A percentile compares a stretch with the other conserved stretches of the same genome.
Evolutionary conservation across 139 green algal genomes (phyloP).

Genomic region (Protoeuglena noctilucae): DNA sequence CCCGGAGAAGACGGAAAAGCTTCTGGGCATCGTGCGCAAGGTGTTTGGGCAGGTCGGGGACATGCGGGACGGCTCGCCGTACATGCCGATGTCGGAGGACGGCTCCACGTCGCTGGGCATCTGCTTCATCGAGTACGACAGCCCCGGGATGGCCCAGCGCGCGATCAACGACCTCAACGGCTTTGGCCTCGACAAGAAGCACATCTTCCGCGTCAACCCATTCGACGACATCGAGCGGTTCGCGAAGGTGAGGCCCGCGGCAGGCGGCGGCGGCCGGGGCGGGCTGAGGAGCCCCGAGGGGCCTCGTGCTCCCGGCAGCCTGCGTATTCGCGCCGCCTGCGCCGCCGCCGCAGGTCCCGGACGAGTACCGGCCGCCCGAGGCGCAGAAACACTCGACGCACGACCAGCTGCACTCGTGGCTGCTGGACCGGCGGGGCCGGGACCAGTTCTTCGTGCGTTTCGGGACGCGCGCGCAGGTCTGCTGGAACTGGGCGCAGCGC

Average conservation of each 20-base stretch:
- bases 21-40: slow-evolving; percentile 70
- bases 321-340: too few relatives aligned
- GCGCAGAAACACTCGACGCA: slow-evolving; percentile 29
- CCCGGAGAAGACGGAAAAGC: slow-evolving; percentile 88
- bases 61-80: slow-evolving; percentile 62
- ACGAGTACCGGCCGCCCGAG: slow-evolving; percentile 31
- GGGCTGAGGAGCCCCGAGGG: too few relatives aligned
- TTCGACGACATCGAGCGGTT: slow-evolving; percentile 85
- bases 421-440: slow-evolving; percentile 72
- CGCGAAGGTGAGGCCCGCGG: neutral
- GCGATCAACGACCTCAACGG: slow-evolving; percentile 37
- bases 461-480: slow-evolving; percentile 45
- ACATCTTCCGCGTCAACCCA: slow-evolving; percentile 77
- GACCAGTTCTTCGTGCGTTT: slow-evolving; percentile 89
- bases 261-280: too few relatives aligned
- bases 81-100: slow-evolving; percentile 64
- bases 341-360: too few relatives aligned
- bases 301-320: too few relatives aligned
- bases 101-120: slow-evolving; percentile 71
- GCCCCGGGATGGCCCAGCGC: slow-evolving; percentile 31
- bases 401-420: slow-evolving; percentile 73
- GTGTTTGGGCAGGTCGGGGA: slow-evolving; percentile 70
- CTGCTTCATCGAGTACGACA: slow-evolving; percentile 84
- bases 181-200: slow-evolving; percentile 91
- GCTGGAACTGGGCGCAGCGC: slow-evolving; percentile 62